phyloP scores from a whole-genome alignment of 2,329 filamentous ascomycete genomes.

The Tympanopsis confertula region DNA sequence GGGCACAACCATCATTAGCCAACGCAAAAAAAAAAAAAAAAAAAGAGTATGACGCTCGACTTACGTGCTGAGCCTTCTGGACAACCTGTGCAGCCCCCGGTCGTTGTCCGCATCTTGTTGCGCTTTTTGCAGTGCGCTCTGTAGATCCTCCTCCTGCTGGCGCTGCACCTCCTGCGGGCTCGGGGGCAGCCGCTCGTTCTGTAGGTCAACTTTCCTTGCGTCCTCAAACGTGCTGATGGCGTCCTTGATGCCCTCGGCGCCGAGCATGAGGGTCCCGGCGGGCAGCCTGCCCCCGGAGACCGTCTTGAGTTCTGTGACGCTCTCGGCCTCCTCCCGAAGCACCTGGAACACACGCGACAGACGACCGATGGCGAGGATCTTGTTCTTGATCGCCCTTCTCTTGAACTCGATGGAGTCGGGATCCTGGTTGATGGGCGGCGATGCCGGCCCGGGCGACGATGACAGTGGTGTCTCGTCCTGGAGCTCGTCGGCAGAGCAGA shows the following conservation, averaged over 20 bases:
- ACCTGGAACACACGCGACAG: constrained; percentile 98
- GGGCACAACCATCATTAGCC: too few species aligned
- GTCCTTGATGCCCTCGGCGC: constrained; percentile 96
- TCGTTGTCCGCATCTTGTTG: constrained; percentile 86
- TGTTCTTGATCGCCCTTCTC: constrained; percentile 96
- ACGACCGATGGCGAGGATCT: constrained; percentile 93
- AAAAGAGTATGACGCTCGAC: too few species aligned
- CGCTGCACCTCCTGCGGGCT: constrained; percentile 82
- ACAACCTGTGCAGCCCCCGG: constrained; percentile 72
- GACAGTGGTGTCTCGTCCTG: constrained; percentile 75
- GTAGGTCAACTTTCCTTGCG: constrained; percentile 87
- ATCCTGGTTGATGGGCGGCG: constrained; percentile 62
- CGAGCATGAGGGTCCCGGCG: constrained; percentile 92
- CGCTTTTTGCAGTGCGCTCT: constrained; percentile 75
- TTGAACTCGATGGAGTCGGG: constrained; percentile 87
- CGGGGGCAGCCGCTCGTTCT: constrained; percentile 89
- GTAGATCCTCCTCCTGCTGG: constrained; percentile 70
- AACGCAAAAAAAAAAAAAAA: too few species aligned
- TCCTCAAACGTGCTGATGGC: constrained; percentile 96
- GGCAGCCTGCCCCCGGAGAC: constrained; percentile 85
- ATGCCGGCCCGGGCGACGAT: constrained; percentile 59
- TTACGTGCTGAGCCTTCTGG: constrained; percentile 92
- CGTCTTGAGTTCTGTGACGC: constrained; percentile 94
- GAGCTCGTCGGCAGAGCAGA: constrained; percentile 98
- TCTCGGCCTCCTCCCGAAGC: constrained; percentile 89